Evolutionary conservation across 2,329 filamentous ascomycete genomes (phyloP), one percentile per base, ranked within the genome.

Genomic region (Stemphylium lycopersici): DNA sequence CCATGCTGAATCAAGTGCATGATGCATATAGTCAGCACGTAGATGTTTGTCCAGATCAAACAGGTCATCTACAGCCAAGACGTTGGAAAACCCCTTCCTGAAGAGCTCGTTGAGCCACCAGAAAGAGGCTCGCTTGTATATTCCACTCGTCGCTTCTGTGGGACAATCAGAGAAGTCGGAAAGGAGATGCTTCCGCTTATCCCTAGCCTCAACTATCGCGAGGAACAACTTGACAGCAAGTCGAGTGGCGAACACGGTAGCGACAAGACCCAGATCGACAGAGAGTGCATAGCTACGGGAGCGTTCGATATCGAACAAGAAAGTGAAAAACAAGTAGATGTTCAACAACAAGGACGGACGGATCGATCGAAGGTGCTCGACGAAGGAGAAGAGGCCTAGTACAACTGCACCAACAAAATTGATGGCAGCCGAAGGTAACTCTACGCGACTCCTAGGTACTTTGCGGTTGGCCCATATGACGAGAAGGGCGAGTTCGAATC

Each of bases 71-170:
- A 82, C 69, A 0, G 66, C 60, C 12, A 84, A 59, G 3, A 74
- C 57, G 6, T 75, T 79, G 4, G 68, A 76, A 68, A 78, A 84
- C 0, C 83, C 82, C 13, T 71, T 68, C 22, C 74, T 74, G 37
- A 87, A 79, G 6, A 86, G 65, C 2, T 77, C 75, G 52, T 80
- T 83, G 44, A 84, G 67, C 83, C 83, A 85, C 73, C 76, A 80
- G 62, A 85, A 85, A 11, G 83, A 68, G 0, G 69, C 70, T 38
- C 75, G 73, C 55, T 75, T 83, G 58, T 80, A 80, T n/a, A 82
- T 70, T 3, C 82, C 78, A 41, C 78, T 81, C 2, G 79, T 84
- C 3, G 78, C 78, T 62, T 87, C 84, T 0, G 76, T 78, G 1
- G 83, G 81, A 37, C 74, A 77, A 2, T 64, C 56, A 1, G 70